Evolutionary conservation across 805 yeast genomes (phyloP).

Genomic region (Sporopachydermia quercuum): DNA sequence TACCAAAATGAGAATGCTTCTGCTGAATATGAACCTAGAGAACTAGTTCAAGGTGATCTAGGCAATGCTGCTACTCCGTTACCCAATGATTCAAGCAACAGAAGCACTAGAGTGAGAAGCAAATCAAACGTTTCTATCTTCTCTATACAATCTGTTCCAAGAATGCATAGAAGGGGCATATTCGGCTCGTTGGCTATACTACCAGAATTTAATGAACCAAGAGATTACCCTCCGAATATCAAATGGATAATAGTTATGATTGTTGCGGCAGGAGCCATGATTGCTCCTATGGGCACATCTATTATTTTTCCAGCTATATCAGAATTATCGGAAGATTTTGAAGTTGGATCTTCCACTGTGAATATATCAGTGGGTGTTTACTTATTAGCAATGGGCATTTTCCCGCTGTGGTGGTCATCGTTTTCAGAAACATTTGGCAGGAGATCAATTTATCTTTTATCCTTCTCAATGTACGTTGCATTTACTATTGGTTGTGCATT

Average conservation of each 20-base stretch:
- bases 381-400: slow-evolving; percentile 54
- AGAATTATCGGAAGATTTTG: slow-evolving; percentile 35
- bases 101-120: too few species aligned
- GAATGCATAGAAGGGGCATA: slow-evolving; percentile 40
- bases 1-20: too few species aligned
- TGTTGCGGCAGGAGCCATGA: slow-evolving; percentile 58
- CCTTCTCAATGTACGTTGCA: slow-evolving; percentile 46
- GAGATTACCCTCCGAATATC: slow-evolving; percentile 36
- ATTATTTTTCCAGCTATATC: slow-evolving; percentile 68
- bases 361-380: slow-evolving; percentile 75
- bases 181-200: slow-evolving; percentile 32
- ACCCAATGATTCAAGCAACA: too few species aligned
- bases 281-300: slow-evolving; percentile 86
- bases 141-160: slow-evolving; percentile 19
- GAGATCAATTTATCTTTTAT: slow-evolving; percentile 53
- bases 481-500: slow-evolving; percentile 64
- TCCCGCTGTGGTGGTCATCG: slow-evolving; percentile 84
- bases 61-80: too few species aligned
- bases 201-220: slow-evolving; percentile 64
- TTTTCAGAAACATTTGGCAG: slow-evolving; percentile 66
- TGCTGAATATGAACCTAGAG: too few species aligned
- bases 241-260: slow-evolving; percentile 45
- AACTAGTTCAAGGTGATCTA: too few species aligned
- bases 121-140: too few species aligned
- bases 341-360: slow-evolving; percentile 45